Evolutionary conservation across 2,329 filamentous ascomycete genomes (phyloP).

Genomic region (Colletotrichum phormii): DNA sequence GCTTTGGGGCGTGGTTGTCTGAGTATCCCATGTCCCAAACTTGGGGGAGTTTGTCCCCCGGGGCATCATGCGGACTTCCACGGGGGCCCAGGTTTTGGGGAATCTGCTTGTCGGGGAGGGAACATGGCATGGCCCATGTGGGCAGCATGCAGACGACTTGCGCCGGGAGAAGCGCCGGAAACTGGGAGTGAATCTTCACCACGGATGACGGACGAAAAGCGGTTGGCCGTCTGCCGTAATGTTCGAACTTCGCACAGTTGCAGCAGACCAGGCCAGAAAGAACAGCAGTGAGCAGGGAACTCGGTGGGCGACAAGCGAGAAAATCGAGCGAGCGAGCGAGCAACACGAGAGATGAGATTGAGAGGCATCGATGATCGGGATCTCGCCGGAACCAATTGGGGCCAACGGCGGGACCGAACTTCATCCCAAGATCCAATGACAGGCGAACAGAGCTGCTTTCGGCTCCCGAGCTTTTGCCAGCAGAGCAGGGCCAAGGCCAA

Average conservation of each 20-base stretch:
- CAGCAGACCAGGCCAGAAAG: background rate
- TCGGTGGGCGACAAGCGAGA: constrained; percentile 21
- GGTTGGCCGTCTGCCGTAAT: background rate
- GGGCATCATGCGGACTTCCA: constrained; percentile 8
- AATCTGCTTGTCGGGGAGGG: background rate
- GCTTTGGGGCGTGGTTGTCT: background rate
- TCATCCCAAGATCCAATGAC: constrained; percentile 13
- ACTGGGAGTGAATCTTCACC: background rate
- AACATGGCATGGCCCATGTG: background rate
- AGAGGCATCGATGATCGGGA: constrained; percentile 12
- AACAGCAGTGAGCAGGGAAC: background rate
- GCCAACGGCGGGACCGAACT: constrained; percentile 25
- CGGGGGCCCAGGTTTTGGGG: constrained; percentile 11
- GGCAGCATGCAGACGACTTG: background rate
- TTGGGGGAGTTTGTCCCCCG: background rate
- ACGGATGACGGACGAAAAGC: background rate
- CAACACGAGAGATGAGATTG: background rate
- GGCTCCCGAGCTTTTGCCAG: constrained; percentile 30
- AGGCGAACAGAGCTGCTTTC: background rate
- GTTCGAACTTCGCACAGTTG: background rate
- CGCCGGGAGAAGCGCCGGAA: background rate
- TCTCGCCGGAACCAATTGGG: constrained; percentile 14
- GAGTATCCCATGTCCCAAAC: background rate
- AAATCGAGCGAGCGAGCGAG: background rate
- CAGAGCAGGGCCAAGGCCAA: background rate